Conservation (phyloP, 768 basidiomycete species). For the Collybia nuda region DNA sequence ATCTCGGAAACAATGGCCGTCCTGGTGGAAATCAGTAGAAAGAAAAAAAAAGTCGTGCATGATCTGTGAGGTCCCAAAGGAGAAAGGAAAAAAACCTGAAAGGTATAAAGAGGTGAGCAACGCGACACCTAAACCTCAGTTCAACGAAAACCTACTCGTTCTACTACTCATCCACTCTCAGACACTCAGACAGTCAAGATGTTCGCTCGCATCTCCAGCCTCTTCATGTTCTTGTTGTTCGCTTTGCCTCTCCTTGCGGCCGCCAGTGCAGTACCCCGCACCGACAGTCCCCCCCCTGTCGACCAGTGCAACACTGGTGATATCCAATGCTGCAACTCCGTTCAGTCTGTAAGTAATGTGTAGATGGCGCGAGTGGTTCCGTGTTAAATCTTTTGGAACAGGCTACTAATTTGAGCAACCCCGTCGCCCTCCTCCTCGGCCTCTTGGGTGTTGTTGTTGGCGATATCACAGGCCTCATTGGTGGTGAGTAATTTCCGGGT, state of each 20-base stretch:
- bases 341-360: constrained; percentile 15
- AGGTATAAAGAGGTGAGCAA: constrained; percentile 1
- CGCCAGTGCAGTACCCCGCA: constrained; percentile 12
- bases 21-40: too few species aligned
- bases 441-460: constrained; percentile 23
- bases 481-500: constrained; percentile 5
- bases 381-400: constrained; percentile 1
- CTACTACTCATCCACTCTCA: constrained; percentile 1
- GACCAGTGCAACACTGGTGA: constrained; percentile 26
- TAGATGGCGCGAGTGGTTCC: neutral
- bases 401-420: constrained; percentile 9
- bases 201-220: constrained; percentile 25
- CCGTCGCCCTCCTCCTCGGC: constrained; percentile 15
- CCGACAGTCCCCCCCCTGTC: constrained; percentile 6
- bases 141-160: constrained; percentile 9
- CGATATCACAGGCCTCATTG: constrained; percentile 17
- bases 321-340: constrained; percentile 27
- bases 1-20: too few species aligned
- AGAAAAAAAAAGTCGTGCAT: too few species aligned
- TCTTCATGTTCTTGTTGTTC: constrained; percentile 16
- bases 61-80: too few species aligned
- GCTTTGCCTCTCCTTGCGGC: constrained; percentile 25
- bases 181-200: constrained; percentile 13
- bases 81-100: too few species aligned
- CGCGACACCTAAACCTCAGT: constrained; percentile 6